These are phyloP conservation scores for Serpula lacrymans DNA, from an alignment of 768 basidiomycete species.

Conservation along the genomic window DNA sequence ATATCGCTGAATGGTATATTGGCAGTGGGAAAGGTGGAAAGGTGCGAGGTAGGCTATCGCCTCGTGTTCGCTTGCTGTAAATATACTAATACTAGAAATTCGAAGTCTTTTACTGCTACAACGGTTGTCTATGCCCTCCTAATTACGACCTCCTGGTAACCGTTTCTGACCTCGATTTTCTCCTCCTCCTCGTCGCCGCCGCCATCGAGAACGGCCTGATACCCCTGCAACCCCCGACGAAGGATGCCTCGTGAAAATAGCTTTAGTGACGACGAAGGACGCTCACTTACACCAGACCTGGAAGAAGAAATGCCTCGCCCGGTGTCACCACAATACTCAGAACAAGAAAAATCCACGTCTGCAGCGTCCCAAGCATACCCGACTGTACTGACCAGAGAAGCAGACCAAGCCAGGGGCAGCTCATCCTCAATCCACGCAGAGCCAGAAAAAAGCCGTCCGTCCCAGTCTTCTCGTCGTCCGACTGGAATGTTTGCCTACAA, in stretches of 20 bases:
- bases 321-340: constrained; percentile 12
- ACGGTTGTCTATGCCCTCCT: neutral
- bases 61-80: too few relatives aligned
- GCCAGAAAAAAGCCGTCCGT: constrained; percentile 14
- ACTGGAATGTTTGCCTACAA: too few relatives aligned
- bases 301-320: constrained; percentile 31
- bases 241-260: constrained; percentile 73
- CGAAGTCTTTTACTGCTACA: too few relatives aligned
- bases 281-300: constrained; percentile 64
- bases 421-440: neutral
- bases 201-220: too few relatives aligned
- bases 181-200: neutral
- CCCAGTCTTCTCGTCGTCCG: constrained; percentile 13
- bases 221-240: too few relatives aligned
- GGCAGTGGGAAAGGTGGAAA: too few relatives aligned
- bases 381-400: too few relatives aligned
- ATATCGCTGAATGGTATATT: too few relatives aligned
- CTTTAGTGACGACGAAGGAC: constrained; percentile 61
- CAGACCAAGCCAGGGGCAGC: too few relatives aligned
- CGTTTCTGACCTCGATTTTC: neutral
- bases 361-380: constrained; percentile 6
- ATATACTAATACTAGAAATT: too few relatives aligned
- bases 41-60: too few relatives aligned
- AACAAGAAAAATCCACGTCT: constrained; percentile 12
- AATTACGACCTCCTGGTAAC: neutral